Base-by-base conservation (phyloP, 345 rosid genomes). In the Schrenkiella parvula region DNA sequence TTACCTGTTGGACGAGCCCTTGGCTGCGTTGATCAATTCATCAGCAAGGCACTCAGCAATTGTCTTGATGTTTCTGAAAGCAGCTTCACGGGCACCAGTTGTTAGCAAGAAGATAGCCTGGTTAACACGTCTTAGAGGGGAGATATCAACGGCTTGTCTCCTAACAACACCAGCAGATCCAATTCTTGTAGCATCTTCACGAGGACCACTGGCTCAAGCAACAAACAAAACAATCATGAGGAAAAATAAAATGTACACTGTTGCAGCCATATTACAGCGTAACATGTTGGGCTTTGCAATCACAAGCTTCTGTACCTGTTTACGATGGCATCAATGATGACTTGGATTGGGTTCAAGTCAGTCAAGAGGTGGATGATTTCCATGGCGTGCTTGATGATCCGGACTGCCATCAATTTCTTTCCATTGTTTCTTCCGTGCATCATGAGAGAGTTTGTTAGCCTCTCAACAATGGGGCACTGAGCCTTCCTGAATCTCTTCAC, bases 111-210 rank as follows among this genome's bases (percentile, higher is more conserved):
- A 88, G 22, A 88, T 73, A 5, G 92, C 97, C 55, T 87, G 92
- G 71, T 91, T 91, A 5, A 87, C 95, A 31, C 89, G 88, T 32
- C 92, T 80, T n/a, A 91, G 65, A 2, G 97, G 95, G 12, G 92
- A 87, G 72, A 91, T 85, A 84, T 88, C 95, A 14, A 91, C 95
- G 2, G 95, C 97, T 85, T 91, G 95, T 41, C 92, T 86, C 73
- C 97, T 82, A 14, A 88, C 97, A 75, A 85, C 92, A 79, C 97
- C 97, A 74, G 95, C 95, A 38, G 92, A 88, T 3, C 97, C 97
- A 64, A 91, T 91, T 18, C 92, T 82, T 3, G 95, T 88, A 1
- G 95, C 92, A 79, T 88, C 97, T 74, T 91, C 95, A 50, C 92
- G 84, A 0, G 95, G 97, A 17, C 97, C 92, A 72, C 97, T 88